Conservation (phyloP, 176 grass and related monocot genomes). For the Carex littledalei region DNA sequence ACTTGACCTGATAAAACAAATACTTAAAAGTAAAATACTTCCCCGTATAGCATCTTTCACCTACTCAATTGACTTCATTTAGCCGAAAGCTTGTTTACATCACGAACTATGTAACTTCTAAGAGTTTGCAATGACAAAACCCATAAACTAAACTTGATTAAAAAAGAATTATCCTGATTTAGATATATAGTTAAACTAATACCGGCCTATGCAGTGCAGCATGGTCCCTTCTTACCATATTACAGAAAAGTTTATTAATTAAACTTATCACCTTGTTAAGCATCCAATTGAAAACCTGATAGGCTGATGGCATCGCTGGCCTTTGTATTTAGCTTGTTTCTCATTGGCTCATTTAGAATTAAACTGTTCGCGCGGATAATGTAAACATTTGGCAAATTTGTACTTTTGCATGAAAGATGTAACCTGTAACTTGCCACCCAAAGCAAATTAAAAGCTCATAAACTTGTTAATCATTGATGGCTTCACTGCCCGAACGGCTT, state of each 20-base stretch:
- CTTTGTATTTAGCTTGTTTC: not conserved
- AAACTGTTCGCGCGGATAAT: not conserved
- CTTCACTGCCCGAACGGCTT: not conserved
- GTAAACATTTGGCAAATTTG: not conserved
- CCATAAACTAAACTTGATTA: slow-evolving; percentile 2
- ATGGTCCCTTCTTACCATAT: slow-evolving; percentile 2
- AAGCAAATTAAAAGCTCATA: not conserved
- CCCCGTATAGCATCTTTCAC: slow-evolving; percentile 1
- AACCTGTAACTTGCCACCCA: not conserved
- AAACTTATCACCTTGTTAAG: slow-evolving; percentile 10
- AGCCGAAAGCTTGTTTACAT: slow-evolving; percentile 1
- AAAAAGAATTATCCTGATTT: slow-evolving; percentile 16
- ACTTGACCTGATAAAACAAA: not conserved
- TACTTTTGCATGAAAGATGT: not conserved
- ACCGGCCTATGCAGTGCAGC: slow-evolving; percentile 6
- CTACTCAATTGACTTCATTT: slow-evolving; percentile 13
- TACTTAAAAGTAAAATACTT: not conserved
- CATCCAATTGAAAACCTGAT: not conserved
- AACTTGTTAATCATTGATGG: not conserved
- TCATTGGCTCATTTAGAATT: not conserved
- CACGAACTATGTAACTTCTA: not conserved
- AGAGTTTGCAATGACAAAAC: not conserved
- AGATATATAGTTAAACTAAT: slow-evolving; percentile 16
- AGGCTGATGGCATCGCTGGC: not conserved
- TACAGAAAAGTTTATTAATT: slow-evolving; percentile 11